Conservation (phyloP, 2,329 filamentous ascomycete genomes). For the Microdochium paspali region DNA sequence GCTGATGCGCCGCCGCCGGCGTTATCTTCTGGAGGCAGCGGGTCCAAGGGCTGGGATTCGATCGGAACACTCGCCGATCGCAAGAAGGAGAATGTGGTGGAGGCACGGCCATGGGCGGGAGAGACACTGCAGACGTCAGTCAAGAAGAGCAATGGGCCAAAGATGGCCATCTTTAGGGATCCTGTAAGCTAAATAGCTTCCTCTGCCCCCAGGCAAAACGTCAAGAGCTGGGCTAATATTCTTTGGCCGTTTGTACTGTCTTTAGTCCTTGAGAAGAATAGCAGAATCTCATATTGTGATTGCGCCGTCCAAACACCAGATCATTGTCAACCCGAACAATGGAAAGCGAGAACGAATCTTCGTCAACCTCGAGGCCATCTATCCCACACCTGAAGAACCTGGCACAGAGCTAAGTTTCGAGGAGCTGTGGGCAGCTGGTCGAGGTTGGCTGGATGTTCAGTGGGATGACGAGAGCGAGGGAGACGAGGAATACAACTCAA, state of each 20-base stretch:
- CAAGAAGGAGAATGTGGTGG: constrained; percentile 87
- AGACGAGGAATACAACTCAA: constrained; percentile 9
- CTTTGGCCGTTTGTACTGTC: constrained; percentile 27
- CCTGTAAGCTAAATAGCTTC: constrained; percentile 59
- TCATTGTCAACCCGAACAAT: constrained; percentile 71
- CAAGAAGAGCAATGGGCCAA: constrained; percentile 65
- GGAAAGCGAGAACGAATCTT: constrained; percentile 81
- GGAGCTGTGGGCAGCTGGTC: constrained; percentile 70
- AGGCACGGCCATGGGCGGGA: constrained; percentile 83
- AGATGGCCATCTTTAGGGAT: constrained; percentile 93
- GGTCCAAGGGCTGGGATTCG: constrained; percentile 76
- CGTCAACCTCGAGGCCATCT: constrained; percentile 77
- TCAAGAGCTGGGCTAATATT: background rate
- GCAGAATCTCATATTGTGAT: constrained; percentile 55
- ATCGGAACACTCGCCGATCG: constrained; percentile 80
- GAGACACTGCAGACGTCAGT: constrained; percentile 84
- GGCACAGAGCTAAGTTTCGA: constrained; percentile 81
- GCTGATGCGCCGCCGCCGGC: constrained; percentile 50
- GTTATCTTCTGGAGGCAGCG: constrained; percentile 39
- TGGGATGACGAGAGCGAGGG: constrained; percentile 37
- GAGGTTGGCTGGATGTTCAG: constrained; percentile 56
- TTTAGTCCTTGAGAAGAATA: constrained; percentile 52
- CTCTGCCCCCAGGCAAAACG: constrained; percentile 11
- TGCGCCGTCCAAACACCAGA: constrained; percentile 64
- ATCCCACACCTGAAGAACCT: constrained; percentile 64